Conservation (phyloP, 2,329 filamentous ascomycete species). For the Ophiostoma sp. region DNA sequence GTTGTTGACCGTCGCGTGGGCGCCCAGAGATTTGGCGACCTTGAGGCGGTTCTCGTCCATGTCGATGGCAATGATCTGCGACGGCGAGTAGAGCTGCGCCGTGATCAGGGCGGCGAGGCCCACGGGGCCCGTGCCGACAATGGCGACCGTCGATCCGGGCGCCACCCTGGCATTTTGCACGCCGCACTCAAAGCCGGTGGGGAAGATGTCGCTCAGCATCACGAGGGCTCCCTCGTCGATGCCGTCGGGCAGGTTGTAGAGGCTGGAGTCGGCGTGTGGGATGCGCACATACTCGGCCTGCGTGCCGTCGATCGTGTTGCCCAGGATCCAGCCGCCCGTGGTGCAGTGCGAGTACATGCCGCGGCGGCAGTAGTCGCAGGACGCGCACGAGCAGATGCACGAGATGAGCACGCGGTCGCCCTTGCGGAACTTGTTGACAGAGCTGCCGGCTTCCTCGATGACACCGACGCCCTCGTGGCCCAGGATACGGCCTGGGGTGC, state of each 20-base stretch:
- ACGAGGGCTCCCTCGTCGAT: conserved; percentile 38
- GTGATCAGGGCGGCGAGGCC: conserved; percentile 52
- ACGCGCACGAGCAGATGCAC: conserved; percentile 47
- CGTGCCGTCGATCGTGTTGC: conserved; percentile 48
- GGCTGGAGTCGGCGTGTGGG: conserved; percentile 44
- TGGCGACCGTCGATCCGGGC: conserved; percentile 47
- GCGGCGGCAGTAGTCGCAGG: conserved; percentile 46
- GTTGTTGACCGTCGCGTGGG: conserved; percentile 41
- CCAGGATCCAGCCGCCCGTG: conserved; percentile 50
- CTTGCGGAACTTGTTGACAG: conserved; percentile 42
- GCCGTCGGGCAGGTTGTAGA: conserved; percentile 42
- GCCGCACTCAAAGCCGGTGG: conserved; percentile 52
- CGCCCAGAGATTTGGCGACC: conserved; percentile 45
- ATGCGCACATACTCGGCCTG: conserved; percentile 54
- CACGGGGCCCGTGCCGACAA: conserved; percentile 52
- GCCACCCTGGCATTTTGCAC: conserved; percentile 47
- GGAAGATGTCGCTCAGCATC: conserved; percentile 51
- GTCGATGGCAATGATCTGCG: conserved; percentile 48
- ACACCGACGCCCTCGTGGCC: conserved; percentile 51
- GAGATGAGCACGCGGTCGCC: conserved; percentile 50
- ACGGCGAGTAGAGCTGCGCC: conserved; percentile 49
- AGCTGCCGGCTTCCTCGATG: conserved; percentile 41
- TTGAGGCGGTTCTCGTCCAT: conserved; percentile 43
- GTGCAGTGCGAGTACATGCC: conserved; percentile 50
- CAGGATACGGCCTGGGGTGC: conserved; percentile 41